Conservation (phyloP, 1,139 yeast genomes). For the Wickerhamomyces sp. region DNA sequence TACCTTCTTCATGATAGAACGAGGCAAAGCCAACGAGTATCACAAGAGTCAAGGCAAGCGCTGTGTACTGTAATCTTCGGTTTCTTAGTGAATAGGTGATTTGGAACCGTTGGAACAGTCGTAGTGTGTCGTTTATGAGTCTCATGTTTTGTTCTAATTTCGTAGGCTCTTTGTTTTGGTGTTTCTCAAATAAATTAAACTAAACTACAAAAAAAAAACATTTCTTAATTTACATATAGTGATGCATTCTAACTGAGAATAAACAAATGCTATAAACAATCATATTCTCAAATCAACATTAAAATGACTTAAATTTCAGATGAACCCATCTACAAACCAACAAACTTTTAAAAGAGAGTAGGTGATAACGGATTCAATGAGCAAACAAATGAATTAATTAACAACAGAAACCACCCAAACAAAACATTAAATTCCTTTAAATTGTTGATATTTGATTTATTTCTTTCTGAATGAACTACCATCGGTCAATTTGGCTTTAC, state of each 20-base stretch:
- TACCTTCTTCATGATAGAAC: slow-evolving; percentile 4
- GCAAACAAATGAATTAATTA: no score
- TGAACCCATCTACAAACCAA: no score
- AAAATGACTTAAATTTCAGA: slow-evolving; percentile 4
- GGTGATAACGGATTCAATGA: no score
- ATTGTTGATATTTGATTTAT: slow-evolving; percentile 40
- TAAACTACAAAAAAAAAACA: no score
- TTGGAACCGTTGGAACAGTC: not conserved
- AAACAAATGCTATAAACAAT: not conserved
- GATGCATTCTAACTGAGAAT: slow-evolving; percentile 6
- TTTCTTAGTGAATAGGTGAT: not conserved
- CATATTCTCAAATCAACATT: not conserved
- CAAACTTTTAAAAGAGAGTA: no score
- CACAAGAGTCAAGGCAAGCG: not conserved
- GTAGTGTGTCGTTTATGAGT: not conserved
- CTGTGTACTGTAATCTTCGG: not conserved
- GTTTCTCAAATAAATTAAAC: no score
- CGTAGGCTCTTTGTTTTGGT: no score
- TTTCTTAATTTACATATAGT: slow-evolving; percentile 2
- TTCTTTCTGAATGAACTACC: slow-evolving; percentile 99
- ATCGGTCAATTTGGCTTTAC: slow-evolving; percentile 98
- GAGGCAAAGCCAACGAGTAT: not conserved
- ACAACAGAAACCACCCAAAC: not conserved
- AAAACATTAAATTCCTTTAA: not conserved
- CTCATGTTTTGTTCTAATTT: slow-evolving; percentile 1